Evolutionary conservation across 2,329 filamentous ascomycete genomes (phyloP).

Genomic region (Sporothrix protearum): DNA sequence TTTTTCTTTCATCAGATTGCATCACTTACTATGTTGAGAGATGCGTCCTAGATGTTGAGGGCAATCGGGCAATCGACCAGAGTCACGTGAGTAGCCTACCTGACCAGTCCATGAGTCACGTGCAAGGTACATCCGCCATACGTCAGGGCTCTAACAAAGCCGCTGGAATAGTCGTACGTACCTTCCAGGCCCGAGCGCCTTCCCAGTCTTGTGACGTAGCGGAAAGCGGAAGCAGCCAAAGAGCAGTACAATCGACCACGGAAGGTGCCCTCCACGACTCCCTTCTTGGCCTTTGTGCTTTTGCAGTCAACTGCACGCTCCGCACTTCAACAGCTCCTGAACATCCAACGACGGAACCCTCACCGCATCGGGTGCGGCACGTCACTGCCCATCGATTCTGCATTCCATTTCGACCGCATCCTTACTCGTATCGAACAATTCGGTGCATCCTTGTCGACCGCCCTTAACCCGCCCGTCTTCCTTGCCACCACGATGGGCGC

Average conservation of each 20-base stretch:
- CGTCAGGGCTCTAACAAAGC: not conserved
- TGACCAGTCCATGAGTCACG: too few relatives aligned
- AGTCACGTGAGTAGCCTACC: too few relatives aligned
- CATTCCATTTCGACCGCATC: not conserved
- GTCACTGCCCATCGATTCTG: not conserved
- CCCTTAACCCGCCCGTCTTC: not conserved
- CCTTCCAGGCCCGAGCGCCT: not conserved
- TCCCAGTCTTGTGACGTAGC: constrained; percentile 8
- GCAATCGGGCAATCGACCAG: too few relatives aligned
- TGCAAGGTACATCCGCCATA: not conserved
- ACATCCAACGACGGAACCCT: not conserved
- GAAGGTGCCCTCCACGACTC: not conserved
- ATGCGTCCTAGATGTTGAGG: too few relatives aligned
- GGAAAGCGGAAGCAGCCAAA: constrained; percentile 7
- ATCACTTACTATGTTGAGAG: too few relatives aligned
- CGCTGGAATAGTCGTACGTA: not conserved
- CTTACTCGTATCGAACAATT: not conserved
- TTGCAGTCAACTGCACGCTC: not conserved
- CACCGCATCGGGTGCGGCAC: not conserved
- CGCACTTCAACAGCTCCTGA: not conserved
- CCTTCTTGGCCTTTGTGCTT: not conserved
- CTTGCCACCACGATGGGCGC: constrained; percentile 68
- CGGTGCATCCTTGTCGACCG: not conserved
- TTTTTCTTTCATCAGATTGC: too few relatives aligned
- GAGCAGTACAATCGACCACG: not conserved